Evolutionary conservation across 2,329 filamentous ascomycete genomes (phyloP).

Genomic region (Fusarium metavorans): DNA sequence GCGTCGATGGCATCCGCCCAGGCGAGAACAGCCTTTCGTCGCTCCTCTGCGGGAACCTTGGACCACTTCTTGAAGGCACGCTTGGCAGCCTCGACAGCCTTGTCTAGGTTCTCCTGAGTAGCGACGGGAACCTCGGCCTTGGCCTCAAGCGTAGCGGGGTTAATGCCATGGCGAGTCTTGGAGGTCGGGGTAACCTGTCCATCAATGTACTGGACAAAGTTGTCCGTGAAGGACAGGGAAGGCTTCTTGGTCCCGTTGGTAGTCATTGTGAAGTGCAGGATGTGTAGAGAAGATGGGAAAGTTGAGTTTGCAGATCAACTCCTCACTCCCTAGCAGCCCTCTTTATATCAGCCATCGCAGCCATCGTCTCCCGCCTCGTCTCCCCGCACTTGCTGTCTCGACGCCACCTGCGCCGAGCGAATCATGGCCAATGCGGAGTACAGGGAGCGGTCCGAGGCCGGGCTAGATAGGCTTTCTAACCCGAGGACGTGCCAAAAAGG

Average conservation of each 20-base stretch:
- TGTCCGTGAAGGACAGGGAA: slow-evolving; percentile 22
- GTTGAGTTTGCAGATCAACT: background rate
- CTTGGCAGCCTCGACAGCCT: slow-evolving; percentile 38
- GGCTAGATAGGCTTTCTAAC: background rate
- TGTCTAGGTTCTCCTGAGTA: slow-evolving; percentile 40
- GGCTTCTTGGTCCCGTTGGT: slow-evolving; percentile 19
- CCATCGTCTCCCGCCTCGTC: background rate
- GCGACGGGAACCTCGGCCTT: slow-evolving; percentile 46
- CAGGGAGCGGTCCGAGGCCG: slow-evolving; percentile 2
- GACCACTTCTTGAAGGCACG: slow-evolving; percentile 46
- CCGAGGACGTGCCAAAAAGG: slow-evolving; percentile 1
- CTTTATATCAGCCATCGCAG: slow-evolving; percentile 1
- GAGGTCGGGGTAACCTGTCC: slow-evolving; percentile 33
- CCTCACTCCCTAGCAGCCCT: background rate
- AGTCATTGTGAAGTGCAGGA: slow-evolving; percentile 9
- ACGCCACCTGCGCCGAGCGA: slow-evolving; percentile 10
- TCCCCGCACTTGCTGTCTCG: slow-evolving; percentile 19
- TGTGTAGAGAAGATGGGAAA: background rate
- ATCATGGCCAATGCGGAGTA: slow-evolving; percentile 7
- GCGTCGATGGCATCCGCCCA: slow-evolving; percentile 45
- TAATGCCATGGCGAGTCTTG: slow-evolving; percentile 39
- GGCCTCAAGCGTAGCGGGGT: slow-evolving; percentile 47
- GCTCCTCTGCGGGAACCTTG: slow-evolving; percentile 38
- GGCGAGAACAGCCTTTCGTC: slow-evolving; percentile 34
- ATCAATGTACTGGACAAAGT: slow-evolving; percentile 42